These are phyloP conservation scores for Rheum nobile DNA, from an alignment of 148 eudicot species.

Conservation along the genomic window DNA sequence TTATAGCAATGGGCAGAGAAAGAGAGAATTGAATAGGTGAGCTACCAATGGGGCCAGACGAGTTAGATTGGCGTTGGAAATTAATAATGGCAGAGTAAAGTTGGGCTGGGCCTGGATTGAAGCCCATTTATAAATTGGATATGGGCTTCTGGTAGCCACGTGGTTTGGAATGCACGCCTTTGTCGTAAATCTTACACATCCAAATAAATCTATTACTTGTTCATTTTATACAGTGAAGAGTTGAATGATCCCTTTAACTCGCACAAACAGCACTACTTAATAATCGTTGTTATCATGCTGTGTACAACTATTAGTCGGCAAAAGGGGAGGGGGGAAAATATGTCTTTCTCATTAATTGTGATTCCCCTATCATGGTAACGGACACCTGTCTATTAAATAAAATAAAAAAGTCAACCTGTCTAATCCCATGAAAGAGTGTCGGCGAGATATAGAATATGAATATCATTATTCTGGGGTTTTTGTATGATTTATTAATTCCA, in stretches of 20 bases:
- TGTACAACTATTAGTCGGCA: not conserved
- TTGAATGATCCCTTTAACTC: not conserved
- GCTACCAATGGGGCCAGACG: not conserved
- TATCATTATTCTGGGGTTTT: not conserved
- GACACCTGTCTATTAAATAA: not conserved
- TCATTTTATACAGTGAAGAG: not conserved
- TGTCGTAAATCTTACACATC: not conserved
- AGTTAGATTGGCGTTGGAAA: not conserved
- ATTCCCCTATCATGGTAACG: not conserved
- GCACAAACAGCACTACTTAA: not conserved
- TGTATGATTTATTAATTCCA: not conserved
- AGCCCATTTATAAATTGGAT: not conserved
- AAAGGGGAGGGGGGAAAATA: not conserved
- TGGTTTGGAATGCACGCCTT: not conserved
- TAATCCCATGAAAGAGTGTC: not conserved
- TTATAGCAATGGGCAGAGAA: not conserved
- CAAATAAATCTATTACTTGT: not conserved
- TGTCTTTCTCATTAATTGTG: not conserved
- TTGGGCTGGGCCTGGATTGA: not conserved
- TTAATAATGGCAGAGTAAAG: not conserved
- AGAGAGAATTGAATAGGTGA: not conserved
- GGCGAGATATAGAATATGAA: conserved; percentile 1
- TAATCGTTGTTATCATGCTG: not conserved
- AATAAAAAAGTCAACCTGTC: not conserved
- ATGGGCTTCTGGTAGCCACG: not conserved